Evolutionary conservation across 495 filamentous ascomycete species (phyloP), one percentile per base, ranked within the genome.

Genomic region (Collariella sp.): DNA sequence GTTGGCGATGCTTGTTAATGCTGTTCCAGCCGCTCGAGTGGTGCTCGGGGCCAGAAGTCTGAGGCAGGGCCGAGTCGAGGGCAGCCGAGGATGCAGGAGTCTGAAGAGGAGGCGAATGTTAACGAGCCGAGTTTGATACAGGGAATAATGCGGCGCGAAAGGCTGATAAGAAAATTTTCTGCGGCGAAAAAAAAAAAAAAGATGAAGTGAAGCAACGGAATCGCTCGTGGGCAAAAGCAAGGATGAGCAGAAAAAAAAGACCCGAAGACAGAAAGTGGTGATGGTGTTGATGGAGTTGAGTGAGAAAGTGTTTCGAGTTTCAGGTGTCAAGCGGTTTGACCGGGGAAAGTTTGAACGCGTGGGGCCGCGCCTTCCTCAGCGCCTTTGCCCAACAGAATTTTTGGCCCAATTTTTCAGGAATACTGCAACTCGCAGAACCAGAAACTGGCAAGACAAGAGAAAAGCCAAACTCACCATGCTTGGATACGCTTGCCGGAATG

Each of bases 31-130:
- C 76, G 68, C 77, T 80, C 38, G 36, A 34, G 12, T 46, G 67
- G 55, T 45, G 55, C 52, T 91, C 83, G 42, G 82, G 69, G 35
- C 74, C 83, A n/a, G 84, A 78, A 19, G 81, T 82, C 34, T 83
- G 83, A 23, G 84, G 80, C 22, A 84, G 76, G 36, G 88, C 88
- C 50, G 95, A 76, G 65, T 96, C 89, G 45, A 89, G 75, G 15
- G 89, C 84, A 41, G 87, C 83, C 26, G 88, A 87, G 24, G 88
- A 88, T 20, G 87, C 81, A 61, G 89, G 91, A 33, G 93, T 74
- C 85, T 76, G 49, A 19, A 29, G 11, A 11, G n/a, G 34, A n/a
- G 26, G 39, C n/a, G 38, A 39, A 38, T 54, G 53, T 60, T 53
- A 61, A 62, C 43, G 45, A 45, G 41, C 23, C 46, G 43, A 52